A percentile compares a stretch with the other conserved stretches of the same genome.
Evolutionary conservation across 306 rosid species (phyloP).

Genomic region (Crataegus laevigata): DNA sequence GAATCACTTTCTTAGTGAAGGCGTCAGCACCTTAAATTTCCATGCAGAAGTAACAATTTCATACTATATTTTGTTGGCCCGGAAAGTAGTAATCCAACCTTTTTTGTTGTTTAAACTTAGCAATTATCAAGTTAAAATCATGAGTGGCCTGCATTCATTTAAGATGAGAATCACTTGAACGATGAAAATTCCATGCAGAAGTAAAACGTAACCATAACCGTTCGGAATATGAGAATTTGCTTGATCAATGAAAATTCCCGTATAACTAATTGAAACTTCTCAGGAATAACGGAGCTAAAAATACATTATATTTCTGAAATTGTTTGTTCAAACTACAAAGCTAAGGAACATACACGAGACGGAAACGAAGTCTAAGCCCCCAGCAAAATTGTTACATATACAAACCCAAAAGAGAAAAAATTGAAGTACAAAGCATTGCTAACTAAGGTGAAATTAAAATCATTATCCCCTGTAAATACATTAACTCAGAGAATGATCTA

Average conservation of each 20-base stretch:
- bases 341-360: not conserved
- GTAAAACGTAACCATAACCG: not conserved
- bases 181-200: not conserved
- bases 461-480: slow-evolving; percentile 1
- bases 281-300: slow-evolving; percentile 4
- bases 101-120: too few relatives aligned
- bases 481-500: slow-evolving; percentile 8
- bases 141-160: too few relatives aligned
- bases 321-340: slow-evolving; percentile 19
- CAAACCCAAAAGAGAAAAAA: slow-evolving; percentile 30
- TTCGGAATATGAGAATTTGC: not conserved
- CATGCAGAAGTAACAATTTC: too few relatives aligned
- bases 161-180: not conserved
- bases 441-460: not conserved
- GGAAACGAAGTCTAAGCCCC: slow-evolving; percentile 10
- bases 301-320: slow-evolving; percentile 12
- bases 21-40: too few relatives aligned
- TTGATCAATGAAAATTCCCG: not conserved
- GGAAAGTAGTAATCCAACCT: too few relatives aligned
- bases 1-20: too few relatives aligned
- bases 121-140: too few relatives aligned
- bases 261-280: not conserved
- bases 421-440: not conserved
- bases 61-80: too few relatives aligned
- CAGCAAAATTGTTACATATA: slow-evolving; percentile 35